These are phyloP conservation scores for Xylariaceae sp. DNA, from an alignment of 2,329 filamentous ascomycete species.

Conservation along the genomic window DNA sequence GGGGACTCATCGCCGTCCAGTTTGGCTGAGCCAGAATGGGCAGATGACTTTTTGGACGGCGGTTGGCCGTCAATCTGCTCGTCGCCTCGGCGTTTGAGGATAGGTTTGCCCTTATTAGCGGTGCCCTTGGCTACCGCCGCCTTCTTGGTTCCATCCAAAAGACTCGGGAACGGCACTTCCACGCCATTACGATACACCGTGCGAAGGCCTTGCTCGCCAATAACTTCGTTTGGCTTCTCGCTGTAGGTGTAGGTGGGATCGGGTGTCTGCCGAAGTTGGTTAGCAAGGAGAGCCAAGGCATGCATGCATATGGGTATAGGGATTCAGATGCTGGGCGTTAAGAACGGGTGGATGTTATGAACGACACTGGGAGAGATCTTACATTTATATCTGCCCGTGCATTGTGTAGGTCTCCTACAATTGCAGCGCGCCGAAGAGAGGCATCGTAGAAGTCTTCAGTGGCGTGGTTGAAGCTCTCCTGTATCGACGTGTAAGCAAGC, in stretches of 20 bases:
- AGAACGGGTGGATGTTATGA: background rate
- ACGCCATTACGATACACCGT: conserved; percentile 27
- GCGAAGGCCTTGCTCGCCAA: conserved; percentile 25
- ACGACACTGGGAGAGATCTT: conserved; percentile 17
- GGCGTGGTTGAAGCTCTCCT: conserved; percentile 28
- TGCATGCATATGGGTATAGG: background rate
- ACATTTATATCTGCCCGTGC: conserved; percentile 27
- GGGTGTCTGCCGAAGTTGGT: conserved; percentile 22
- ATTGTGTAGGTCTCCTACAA: conserved; percentile 27
- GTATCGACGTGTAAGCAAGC: conserved; percentile 17
- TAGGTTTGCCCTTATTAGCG: conserved; percentile 31
- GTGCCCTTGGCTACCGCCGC: conserved; percentile 27
- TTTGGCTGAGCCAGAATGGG: conserved; percentile 26
- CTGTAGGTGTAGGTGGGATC: conserved; percentile 29
- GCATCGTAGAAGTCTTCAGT: conserved; percentile 30
- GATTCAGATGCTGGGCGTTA: background rate
- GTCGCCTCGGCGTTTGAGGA: conserved; percentile 47
- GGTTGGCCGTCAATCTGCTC: conserved; percentile 47
- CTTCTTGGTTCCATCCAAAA: conserved; percentile 34
- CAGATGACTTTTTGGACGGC: conserved; percentile 44
- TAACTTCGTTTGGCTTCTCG: conserved; percentile 22
- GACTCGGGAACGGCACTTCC: conserved; percentile 32
- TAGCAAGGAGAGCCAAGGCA: conserved; percentile 11
- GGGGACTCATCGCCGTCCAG: conserved; percentile 29
- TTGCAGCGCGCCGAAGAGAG: conserved; percentile 26